A percentile compares a stretch with the other conserved stretches of the same genome.
phyloP scores from a whole-genome alignment of 2,329 filamentous ascomycete species.

The Fusarium sp. region DNA sequence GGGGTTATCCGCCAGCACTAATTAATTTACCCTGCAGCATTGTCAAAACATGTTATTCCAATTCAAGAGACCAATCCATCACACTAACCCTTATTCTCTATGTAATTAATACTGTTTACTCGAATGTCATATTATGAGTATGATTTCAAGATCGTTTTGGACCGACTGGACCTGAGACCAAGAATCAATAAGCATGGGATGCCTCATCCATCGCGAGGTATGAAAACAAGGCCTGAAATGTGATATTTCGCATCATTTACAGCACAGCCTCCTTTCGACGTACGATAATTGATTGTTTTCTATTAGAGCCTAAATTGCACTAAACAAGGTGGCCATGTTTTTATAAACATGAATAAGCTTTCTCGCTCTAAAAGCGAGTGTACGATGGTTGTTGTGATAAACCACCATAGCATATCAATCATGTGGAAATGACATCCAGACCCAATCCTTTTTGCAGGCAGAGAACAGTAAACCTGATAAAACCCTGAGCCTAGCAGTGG shows the following conservation, averaged over 20 bases:
- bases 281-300: not conserved
- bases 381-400: not conserved
- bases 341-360: too few relatives aligned
- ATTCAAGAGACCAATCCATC: not conserved
- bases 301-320: not conserved
- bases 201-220: too few relatives aligned
- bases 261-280: not conserved
- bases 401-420: not conserved
- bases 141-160: not conserved
- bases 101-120: too few relatives aligned
- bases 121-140: not conserved
- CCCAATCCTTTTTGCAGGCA: not conserved
- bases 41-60: not conserved
- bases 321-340: too few relatives aligned
- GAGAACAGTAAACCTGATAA: not conserved
- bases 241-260: not conserved
- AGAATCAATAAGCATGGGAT: not conserved
- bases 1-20: not conserved
- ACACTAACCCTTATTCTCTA: not conserved
- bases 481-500: too few relatives aligned
- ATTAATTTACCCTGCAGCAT: not conserved
- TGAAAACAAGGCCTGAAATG: too few relatives aligned
- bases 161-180: not conserved
- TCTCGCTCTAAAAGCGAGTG: not conserved
- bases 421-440: not conserved